Evolutionary conservation across 2,329 filamentous ascomycete species (phyloP).

Genomic region (Gaeumannomyces sp.): DNA sequence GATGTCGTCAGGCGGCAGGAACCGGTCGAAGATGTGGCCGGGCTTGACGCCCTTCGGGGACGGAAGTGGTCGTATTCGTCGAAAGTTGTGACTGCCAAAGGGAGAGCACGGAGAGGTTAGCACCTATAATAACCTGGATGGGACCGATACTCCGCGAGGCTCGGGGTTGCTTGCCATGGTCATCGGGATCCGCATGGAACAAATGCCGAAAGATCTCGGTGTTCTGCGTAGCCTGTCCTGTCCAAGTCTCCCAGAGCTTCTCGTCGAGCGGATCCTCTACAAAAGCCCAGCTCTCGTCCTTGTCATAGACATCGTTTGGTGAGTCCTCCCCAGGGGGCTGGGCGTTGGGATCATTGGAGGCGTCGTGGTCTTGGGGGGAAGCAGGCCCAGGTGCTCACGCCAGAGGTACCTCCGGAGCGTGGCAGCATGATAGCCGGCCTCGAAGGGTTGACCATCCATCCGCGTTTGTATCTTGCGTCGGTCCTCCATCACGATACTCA

Average conservation of each 20-base stretch:
- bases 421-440: conserved; percentile 68
- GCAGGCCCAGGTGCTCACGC: conserved; percentile 83
- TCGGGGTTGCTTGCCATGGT: conserved; percentile 52
- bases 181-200: conserved; percentile 85
- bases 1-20: conserved; percentile 66
- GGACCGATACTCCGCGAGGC: background rate
- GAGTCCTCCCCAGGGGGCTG: conserved; percentile 62
- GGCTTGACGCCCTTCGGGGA: conserved; percentile 64
- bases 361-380: conserved; percentile 68
- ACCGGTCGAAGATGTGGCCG: conserved; percentile 81
- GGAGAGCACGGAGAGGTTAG: conserved; percentile 15
- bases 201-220: conserved; percentile 71
- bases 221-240: conserved; percentile 59
- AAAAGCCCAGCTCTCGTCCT: conserved; percentile 56
- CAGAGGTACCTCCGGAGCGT: conserved; percentile 80
- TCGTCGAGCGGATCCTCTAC: conserved; percentile 67
- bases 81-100: conserved; percentile 65
- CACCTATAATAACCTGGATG: background rate
- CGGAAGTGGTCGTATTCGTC: conserved; percentile 81
- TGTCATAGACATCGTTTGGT: conserved; percentile 56
- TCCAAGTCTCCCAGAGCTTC: conserved; percentile 65
- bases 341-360: conserved; percentile 65
- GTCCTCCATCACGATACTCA: conserved; percentile 87
- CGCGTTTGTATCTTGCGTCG: conserved; percentile 60
- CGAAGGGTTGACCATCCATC: conserved; percentile 74